phyloP scores from a whole-genome alignment of 257 asterid species.

The Solanum chmielewskii region DNA sequence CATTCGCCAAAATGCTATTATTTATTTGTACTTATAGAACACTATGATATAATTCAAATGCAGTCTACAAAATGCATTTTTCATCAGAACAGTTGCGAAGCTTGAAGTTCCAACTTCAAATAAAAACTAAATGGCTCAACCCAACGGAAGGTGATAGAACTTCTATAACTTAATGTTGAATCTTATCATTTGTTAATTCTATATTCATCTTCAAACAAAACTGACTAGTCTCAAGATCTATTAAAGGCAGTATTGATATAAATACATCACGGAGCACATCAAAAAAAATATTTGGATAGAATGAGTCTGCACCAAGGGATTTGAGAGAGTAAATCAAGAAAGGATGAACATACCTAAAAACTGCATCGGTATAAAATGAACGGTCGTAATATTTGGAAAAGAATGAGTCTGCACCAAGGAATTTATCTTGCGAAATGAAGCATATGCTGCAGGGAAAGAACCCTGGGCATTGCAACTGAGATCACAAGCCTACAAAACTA shows the following conservation, averaged over 20 bases:
- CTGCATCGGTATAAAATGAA: neutral
- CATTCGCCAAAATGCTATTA: neutral
- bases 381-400: neutral
- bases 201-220: neutral
- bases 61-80: neutral
- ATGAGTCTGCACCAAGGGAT: neutral
- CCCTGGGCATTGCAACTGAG: neutral
- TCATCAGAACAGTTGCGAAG: neutral
- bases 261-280: neutral
- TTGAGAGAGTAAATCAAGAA: neutral
- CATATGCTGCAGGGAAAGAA: neutral
- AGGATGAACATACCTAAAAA: neutral
- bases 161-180: neutral
- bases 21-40: neutral
- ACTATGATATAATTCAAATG: neutral
- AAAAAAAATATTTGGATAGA: neutral
- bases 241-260: neutral
- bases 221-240: neutral
- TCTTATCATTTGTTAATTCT: neutral
- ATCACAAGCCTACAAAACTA: neutral
- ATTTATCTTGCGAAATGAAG: neutral
- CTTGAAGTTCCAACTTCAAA: neutral
- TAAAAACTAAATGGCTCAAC: neutral
- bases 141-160: neutral
- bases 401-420: neutral